These are phyloP conservation scores for Diplocarpon rosae DNA, from an alignment of 2,329 filamentous ascomycete genomes.

Conservation along the genomic window DNA sequence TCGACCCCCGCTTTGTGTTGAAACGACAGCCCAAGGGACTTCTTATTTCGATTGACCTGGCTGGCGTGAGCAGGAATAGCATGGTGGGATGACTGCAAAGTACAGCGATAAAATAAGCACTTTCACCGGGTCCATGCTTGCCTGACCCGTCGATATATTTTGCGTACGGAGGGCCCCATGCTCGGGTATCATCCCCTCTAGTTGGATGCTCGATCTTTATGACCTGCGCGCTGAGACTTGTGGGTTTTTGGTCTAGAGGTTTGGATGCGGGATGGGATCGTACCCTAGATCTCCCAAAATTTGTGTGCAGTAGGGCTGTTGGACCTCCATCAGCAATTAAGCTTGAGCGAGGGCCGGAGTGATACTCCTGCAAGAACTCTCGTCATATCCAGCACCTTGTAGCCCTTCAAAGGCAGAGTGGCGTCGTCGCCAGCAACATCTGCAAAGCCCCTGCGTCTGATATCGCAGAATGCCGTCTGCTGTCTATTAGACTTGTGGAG, in stretches of 20 bases:
- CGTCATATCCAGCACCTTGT: conserved; percentile 91
- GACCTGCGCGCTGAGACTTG: conserved; percentile 63
- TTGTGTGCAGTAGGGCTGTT: conserved; percentile 90
- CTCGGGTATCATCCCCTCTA: conserved; percentile 84
- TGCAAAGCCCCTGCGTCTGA: conserved; percentile 17
- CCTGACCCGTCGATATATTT: conserved; percentile 52
- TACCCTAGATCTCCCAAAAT: conserved; percentile 94
- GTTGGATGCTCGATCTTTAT: conserved; percentile 95
- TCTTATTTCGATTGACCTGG: conserved; percentile 94
- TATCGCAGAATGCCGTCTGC: conserved; percentile 1
- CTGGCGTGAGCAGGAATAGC: neutral
- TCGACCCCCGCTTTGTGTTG: conserved; percentile 73
- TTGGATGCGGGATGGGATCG: conserved; percentile 27
- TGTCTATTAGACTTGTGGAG: conserved; percentile 13
- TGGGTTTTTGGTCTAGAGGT: conserved; percentile 11
- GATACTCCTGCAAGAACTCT: conserved; percentile 86
- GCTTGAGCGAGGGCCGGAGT: neutral
- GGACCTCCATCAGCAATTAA: neutral
- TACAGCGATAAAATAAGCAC: conserved; percentile 88
- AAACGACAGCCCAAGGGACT: conserved; percentile 85
- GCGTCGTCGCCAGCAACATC: conserved; percentile 22
- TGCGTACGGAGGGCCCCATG: conserved; percentile 94
- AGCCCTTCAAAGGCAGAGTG: conserved; percentile 66
- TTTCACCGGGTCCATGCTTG: conserved; percentile 68
- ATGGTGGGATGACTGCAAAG: conserved; percentile 16